Evolutionary conservation across 129 eudicot genomes (phyloP).

Genomic region (Pseudognaphalium luteoalbum): DNA sequence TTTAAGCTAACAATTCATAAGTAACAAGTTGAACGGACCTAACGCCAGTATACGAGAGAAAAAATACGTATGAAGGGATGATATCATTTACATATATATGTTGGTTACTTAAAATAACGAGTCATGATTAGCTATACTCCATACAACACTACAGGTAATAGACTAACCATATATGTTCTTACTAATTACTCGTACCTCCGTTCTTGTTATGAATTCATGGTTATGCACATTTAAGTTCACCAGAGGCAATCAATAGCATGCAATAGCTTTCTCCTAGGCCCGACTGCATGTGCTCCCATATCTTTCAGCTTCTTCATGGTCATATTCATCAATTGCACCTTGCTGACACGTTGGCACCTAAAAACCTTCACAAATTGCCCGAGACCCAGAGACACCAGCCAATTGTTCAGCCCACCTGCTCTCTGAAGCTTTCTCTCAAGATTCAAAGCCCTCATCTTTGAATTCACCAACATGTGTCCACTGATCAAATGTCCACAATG

Average conservation of each 20-base stretch:
- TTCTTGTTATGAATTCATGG: constrained; percentile 6
- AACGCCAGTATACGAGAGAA: not conserved
- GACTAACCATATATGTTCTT: constrained; percentile 1
- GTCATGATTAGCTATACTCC: constrained; percentile 10
- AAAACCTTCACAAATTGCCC: constrained; percentile 66
- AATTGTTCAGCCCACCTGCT: constrained; percentile 80
- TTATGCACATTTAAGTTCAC: constrained; percentile 45
- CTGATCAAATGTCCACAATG: not conserved
- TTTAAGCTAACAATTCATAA: not conserved
- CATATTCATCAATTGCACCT: constrained; percentile 69
- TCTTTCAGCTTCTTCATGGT: constrained; percentile 86
- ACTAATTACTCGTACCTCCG: not conserved
- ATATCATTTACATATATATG: not conserved
- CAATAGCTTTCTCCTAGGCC: constrained; percentile 63
- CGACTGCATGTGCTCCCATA: constrained; percentile 90
- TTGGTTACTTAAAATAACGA: constrained; percentile 5
- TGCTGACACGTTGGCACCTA: constrained; percentile 46
- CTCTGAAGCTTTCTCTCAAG: constrained; percentile 75
- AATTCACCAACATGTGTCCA: constrained; percentile 33
- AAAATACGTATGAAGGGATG: not conserved
- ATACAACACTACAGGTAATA: constrained; percentile 17
- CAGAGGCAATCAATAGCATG: constrained; percentile 65
- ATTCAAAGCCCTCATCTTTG: constrained; percentile 59
- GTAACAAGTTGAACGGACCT: not conserved
- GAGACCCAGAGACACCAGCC: constrained; percentile 85